Base-by-base conservation (phyloP, 768 basidiomycete genomes). In the Tulasnella calospora region DNA sequence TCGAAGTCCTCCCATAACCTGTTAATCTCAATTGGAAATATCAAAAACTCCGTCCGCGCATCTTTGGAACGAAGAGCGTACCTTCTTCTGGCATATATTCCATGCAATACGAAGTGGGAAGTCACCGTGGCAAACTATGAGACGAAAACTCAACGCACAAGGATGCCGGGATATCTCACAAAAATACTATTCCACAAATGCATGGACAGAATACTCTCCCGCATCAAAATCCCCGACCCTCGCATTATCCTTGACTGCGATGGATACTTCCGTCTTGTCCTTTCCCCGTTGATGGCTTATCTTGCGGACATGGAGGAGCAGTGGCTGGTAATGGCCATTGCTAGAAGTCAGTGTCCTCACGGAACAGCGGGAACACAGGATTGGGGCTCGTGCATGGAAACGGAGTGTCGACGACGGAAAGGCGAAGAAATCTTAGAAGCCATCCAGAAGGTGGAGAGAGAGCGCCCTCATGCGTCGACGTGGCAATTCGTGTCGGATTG, bases 1-100 rank as follows among this genome's bases (percentile, higher is more conserved):
- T 84, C 86, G 76, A 87, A 88, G 78, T 74, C 79, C n/a, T 85
- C 86, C 10, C 88, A 85, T 81, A 87, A 87, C 0, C 84, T 88
- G 0, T 88, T 88, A 80, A 79, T 87, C 0, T 85, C 86, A 1
- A 82, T 87, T 40, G 87, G 86, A 0, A 87, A 87, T 77, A 82
- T 88, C 5, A 82, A 84, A 0, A 88, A 87, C 74, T 81, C 84
- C 2, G 84, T 86, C 21, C 80, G 85, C 0, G 80, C 83, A 0
- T 82, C 86, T 74, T 85, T 86, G 0, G 85, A 84, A 0, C 36
- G 74, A 7, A 83, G 82, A 23, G 86, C 84, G 0, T 82, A 80
- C 21, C 81, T 86, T 2, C 81, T 87, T 0, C 27, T 88, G 0
- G 87, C 82, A 0, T 88, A 87, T 78, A 82, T 88, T 1, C 84